These are phyloP conservation scores for Leptographium flavum DNA, from an alignment of 2,329 filamentous ascomycete species.

Conservation along the genomic window DNA sequence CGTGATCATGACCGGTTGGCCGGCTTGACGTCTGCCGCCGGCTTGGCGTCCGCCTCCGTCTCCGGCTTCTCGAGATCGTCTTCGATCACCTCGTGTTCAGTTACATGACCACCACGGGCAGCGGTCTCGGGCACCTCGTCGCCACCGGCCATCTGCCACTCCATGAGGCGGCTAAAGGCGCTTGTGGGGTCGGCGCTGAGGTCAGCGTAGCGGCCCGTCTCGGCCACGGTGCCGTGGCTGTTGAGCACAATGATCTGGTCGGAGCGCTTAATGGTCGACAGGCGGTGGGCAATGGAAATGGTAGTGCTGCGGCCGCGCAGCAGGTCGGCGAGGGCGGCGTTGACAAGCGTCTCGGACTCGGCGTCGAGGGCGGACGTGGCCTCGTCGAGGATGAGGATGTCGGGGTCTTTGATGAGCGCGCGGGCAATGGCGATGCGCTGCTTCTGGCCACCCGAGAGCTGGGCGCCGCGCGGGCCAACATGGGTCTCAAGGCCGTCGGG, in stretches of 20 bases:
- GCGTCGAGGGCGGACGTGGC: conserved; percentile 91
- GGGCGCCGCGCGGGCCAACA: conserved; percentile 81
- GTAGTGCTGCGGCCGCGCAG: conserved; percentile 85
- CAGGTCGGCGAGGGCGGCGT: conserved; percentile 69
- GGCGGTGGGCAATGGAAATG: conserved; percentile 89
- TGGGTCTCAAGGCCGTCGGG: conserved; percentile 90
- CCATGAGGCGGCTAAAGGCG: conserved; percentile 91
- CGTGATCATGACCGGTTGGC: background rate
- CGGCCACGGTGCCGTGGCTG: conserved; percentile 74
- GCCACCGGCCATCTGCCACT: conserved; percentile 91
- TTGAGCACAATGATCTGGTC: conserved; percentile 90
- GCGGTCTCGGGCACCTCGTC: conserved; percentile 29
- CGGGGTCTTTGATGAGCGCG: conserved; percentile 85
- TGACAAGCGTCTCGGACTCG: conserved; percentile 92
- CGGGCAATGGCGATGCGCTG: conserved; percentile 95
- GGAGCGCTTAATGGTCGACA: conserved; percentile 92
- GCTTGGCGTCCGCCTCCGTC: conserved; percentile 17
- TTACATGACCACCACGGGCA: conserved; percentile 25
- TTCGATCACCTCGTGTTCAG: conserved; percentile 37
- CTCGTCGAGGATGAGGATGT: conserved; percentile 94
- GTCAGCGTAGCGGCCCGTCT: conserved; percentile 71
- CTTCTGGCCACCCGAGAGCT: conserved; percentile 92
- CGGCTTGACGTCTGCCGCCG: background rate
- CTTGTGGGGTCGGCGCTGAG: conserved; percentile 61
- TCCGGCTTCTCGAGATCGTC: conserved; percentile 30